A percentile compares a stretch with the other conserved stretches of the same genome.
phyloP scores from a whole-genome alignment of 2,329 filamentous ascomycete species.

The Fusarium avenaceum region DNA sequence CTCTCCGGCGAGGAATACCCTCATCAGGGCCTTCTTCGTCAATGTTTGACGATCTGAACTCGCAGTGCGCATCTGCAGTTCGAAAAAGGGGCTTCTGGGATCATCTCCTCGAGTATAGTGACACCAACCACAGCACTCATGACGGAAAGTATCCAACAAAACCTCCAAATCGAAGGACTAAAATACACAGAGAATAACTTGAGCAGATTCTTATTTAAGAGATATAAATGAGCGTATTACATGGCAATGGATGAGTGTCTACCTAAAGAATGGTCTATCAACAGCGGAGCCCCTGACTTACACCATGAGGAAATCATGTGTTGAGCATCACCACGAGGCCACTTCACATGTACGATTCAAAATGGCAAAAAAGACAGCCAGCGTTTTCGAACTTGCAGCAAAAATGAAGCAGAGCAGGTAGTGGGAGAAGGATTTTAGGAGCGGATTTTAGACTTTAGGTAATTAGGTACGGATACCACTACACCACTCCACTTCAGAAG shows the following conservation, averaged over 20 bases:
- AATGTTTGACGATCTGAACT: too few relatives aligned
- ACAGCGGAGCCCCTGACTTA: background rate
- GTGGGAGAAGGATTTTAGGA: background rate
- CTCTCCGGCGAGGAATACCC: too few relatives aligned
- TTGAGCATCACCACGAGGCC: too few relatives aligned
- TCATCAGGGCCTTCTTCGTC: too few relatives aligned
- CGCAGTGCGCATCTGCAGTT: background rate
- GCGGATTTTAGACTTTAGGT: too few relatives aligned
- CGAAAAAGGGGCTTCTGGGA: background rate
- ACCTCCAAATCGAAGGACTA: background rate
- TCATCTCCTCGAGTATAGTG: background rate
- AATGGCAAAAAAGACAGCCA: background rate
- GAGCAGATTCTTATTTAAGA: fast-evolving
- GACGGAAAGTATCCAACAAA: background rate
- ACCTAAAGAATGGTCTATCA: too few relatives aligned
- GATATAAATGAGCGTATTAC: fast-evolving
- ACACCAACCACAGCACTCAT: background rate
- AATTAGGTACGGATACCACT: constrained; percentile 4
- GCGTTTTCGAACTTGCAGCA: background rate
- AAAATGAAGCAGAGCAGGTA: background rate
- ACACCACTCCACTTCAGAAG: constrained; percentile 8
- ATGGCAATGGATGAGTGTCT: too few relatives aligned
- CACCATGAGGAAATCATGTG: background rate
- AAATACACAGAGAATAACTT: background rate
- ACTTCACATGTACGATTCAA: too few relatives aligned